phyloP scores from a whole-genome alignment of 2,329 filamentous ascomycete species.

The Byssothecium circinans region DNA sequence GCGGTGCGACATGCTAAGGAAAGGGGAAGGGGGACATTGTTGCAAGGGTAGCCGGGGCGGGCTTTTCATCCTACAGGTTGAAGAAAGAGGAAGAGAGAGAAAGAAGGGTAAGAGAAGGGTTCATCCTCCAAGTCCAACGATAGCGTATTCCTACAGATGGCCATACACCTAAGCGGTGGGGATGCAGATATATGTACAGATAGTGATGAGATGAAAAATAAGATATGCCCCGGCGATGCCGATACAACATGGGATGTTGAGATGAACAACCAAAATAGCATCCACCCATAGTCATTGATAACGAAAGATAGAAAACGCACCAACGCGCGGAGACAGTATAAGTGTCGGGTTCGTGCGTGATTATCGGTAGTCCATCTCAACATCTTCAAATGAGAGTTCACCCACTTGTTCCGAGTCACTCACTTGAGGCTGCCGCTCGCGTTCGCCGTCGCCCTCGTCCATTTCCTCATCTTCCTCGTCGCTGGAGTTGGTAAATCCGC shows the following conservation, averaged over 20 bases:
- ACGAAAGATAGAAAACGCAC: conserved; percentile 40
- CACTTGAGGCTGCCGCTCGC: conserved; percentile 49
- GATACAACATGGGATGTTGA: conserved; percentile 14
- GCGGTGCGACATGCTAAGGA: background rate
- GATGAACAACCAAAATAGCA: conserved; percentile 11
- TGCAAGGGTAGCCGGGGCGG: conserved; percentile 1
- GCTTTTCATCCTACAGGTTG: background rate
- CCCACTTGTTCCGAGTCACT: conserved; percentile 66
- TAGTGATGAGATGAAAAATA: conserved; percentile 12
- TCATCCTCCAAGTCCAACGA: conserved; percentile 16
- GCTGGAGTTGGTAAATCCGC: conserved; percentile 91
- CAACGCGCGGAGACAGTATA: conserved; percentile 38
- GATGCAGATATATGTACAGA: conserved; percentile 34
- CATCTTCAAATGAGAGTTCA: conserved; percentile 64
- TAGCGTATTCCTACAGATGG: conserved; percentile 36
- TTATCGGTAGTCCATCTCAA: conserved; percentile 63
- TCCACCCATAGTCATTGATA: conserved; percentile 6
- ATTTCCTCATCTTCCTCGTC: conserved; percentile 96
- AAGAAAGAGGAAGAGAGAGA: background rate
- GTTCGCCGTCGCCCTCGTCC: conserved; percentile 79
- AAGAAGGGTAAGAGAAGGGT: conserved; percentile 13
- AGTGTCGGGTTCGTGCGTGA: conserved; percentile 27
- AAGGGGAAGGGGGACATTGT: background rate
- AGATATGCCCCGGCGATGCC: conserved; percentile 6
- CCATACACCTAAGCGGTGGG: conserved; percentile 24